These are phyloP conservation scores for Euphorbia lathyris DNA, from an alignment of 345 rosid genomes.

Conservation along the genomic window DNA sequence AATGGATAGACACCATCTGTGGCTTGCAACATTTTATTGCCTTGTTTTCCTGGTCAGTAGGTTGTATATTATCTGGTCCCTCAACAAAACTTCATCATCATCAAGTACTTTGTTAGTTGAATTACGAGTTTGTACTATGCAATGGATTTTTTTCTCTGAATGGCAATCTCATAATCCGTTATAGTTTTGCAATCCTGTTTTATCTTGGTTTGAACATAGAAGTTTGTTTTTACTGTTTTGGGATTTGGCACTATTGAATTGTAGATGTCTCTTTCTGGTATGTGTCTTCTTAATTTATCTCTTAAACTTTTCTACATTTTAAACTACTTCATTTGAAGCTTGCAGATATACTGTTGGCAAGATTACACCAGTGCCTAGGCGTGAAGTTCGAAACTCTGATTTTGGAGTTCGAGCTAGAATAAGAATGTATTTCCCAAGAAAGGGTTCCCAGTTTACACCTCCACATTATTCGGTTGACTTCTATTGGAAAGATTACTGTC, in stretches of 20 bases:
- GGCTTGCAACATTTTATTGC: neutral
- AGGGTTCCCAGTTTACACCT: conserved; percentile 90
- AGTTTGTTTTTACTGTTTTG: neutral
- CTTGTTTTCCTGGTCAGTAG: neutral
- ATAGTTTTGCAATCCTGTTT: neutral
- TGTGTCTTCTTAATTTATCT: neutral
- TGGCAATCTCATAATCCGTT: neutral
- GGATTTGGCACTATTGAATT: neutral
- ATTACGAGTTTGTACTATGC: neutral
- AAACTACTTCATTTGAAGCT: conserved; percentile 37
- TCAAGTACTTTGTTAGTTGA: neutral
- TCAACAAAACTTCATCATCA: neutral
- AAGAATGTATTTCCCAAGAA: conserved; percentile 80
- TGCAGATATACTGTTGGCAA: conserved; percentile 93
- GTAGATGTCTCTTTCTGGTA: neutral
- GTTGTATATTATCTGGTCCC: neutral
- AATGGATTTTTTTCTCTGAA: neutral
- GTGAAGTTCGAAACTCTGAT: conserved; percentile 86
- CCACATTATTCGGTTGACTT: conserved; percentile 81
- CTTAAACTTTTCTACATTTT: conserved; percentile 3
- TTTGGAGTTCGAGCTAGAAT: conserved; percentile 93
- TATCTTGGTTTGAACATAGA: neutral
- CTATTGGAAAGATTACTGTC: conserved; percentile 95
- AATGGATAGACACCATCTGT: conserved; percentile 17
- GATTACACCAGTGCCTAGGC: conserved; percentile 87